phyloP scores from a whole-genome alignment of 2,329 filamentous ascomycete genomes.

The Trichoderma atroviride region DNA sequence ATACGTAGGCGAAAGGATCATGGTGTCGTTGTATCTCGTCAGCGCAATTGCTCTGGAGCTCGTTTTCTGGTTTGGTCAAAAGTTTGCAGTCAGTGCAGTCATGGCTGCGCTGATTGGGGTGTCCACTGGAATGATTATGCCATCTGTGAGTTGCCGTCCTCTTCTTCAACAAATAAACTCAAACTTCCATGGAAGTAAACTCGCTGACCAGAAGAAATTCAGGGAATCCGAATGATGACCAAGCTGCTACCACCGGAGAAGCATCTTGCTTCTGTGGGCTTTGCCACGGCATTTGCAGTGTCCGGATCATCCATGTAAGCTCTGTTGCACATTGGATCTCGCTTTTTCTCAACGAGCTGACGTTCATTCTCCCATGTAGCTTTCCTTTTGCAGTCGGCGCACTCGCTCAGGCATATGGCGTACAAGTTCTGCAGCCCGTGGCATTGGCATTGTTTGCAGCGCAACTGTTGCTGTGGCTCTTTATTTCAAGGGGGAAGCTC shows the following conservation, averaged over 20 bases:
- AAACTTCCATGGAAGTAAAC: not conserved
- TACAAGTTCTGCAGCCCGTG: conserved; percentile 49
- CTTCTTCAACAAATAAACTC: not conserved
- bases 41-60: conserved; percentile 67
- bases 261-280: conserved; percentile 78
- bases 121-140: conserved; percentile 26
- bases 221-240: conserved; percentile 44
- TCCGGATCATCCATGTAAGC: conserved; percentile 63
- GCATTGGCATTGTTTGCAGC: conserved; percentile 46
- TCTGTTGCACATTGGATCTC: not conserved
- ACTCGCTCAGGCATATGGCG: conserved; percentile 62
- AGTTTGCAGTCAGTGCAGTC: conserved; percentile 74
- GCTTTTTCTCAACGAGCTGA: not conserved
- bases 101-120: conserved; percentile 54
- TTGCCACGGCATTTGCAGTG: conserved; percentile 76
- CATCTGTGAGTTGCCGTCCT: conserved; percentile 14
- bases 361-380: not conserved
- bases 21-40: conserved; percentile 65
- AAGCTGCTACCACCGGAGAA: conserved; percentile 73
- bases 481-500: conserved; percentile 14
- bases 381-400: conserved; percentile 69
- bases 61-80: conserved; percentile 79
- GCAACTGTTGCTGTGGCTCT: conserved; percentile 20
- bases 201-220: not conserved
- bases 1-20: conserved; percentile 69